phyloP scores from a whole-genome alignment of 2,329 filamentous ascomycete species.

The Calonectria henricotiae region DNA sequence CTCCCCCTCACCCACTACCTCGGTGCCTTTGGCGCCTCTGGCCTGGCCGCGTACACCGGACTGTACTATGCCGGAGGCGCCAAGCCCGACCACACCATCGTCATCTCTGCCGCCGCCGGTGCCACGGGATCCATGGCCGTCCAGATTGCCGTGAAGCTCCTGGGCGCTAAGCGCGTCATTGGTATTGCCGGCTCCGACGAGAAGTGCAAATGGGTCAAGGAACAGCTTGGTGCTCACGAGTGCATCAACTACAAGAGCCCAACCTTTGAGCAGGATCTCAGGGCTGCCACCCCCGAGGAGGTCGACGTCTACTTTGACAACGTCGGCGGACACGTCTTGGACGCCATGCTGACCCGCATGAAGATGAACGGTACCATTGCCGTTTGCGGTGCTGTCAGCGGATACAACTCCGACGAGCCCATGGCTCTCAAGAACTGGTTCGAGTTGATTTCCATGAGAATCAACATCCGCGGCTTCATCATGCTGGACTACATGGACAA shows the following conservation, averaged over 20 bases:
- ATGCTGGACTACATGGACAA: constrained; percentile 55
- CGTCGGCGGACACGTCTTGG: constrained; percentile 51
- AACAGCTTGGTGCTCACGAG: constrained; percentile 51
- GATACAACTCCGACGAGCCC: constrained; percentile 52
- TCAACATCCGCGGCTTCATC: constrained; percentile 51
- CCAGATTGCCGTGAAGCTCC: constrained; percentile 52
- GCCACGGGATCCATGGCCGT: constrained; percentile 54
- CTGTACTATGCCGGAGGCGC: constrained; percentile 49
- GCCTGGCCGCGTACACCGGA: constrained; percentile 51
- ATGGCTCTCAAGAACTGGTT: constrained; percentile 54
- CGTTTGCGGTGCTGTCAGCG: constrained; percentile 51
- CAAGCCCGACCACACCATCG: constrained; percentile 52
- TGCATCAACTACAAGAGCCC: constrained; percentile 55
- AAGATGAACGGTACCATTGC: constrained; percentile 51
- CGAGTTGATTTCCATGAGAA: constrained; percentile 51
- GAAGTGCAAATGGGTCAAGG: constrained; percentile 53
- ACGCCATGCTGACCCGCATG: constrained; percentile 52
- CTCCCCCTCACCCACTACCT: constrained; percentile 52
- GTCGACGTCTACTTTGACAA: constrained; percentile 55
- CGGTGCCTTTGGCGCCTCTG: constrained; percentile 53
- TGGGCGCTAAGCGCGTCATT: constrained; percentile 53
- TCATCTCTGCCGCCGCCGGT: constrained; percentile 53
- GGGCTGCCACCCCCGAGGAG: constrained; percentile 50
- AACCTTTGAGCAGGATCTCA: constrained; percentile 51
- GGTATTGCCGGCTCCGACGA: constrained; percentile 53